These are phyloP conservation scores for Zygotorulaspora danielsina DNA, from an alignment of 805 yeast genomes.

Conservation along the genomic window DNA sequence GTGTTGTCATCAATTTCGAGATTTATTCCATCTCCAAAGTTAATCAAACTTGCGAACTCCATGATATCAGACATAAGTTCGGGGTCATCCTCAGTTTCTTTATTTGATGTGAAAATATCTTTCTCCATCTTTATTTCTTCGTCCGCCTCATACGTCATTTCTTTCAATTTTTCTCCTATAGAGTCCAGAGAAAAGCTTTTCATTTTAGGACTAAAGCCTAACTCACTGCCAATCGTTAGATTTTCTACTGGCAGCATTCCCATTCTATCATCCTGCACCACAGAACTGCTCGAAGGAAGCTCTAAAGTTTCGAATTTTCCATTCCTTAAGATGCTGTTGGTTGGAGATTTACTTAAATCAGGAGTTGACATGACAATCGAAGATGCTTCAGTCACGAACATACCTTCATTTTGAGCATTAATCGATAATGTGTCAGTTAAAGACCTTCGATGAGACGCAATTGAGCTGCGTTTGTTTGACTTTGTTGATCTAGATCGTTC, in stretches of 20 bases:
- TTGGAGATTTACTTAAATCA: slow-evolving; percentile 37
- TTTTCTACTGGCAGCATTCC: slow-evolving; percentile 3
- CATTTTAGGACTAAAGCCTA: slow-evolving; percentile 1
- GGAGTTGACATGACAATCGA: slow-evolving; percentile 34
- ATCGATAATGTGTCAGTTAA: slow-evolving; percentile 35
- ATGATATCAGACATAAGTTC: slow-evolving; percentile 40
- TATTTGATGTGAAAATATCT: not conserved
- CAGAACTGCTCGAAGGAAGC: slow-evolving; percentile 15
- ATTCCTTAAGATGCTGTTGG: slow-evolving; percentile 36
- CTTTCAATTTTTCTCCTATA: slow-evolving; percentile 29
- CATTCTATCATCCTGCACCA: slow-evolving; percentile 2
- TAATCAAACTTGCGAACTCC: slow-evolving; percentile 45
- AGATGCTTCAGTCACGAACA: slow-evolving; percentile 41
- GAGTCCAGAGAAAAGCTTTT: slow-evolving; percentile 25
- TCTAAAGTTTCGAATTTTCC: slow-evolving; percentile 33
- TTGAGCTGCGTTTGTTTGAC: slow-evolving; percentile 38
- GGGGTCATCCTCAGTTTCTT: slow-evolving; percentile 24
- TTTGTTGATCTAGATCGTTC: slow-evolving; percentile 64
- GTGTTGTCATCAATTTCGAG: slow-evolving; percentile 29
- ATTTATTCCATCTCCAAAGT: slow-evolving; percentile 43
- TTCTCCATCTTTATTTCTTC: slow-evolving; percentile 8
- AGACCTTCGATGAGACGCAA: slow-evolving; percentile 31
- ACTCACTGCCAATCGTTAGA: not conserved
- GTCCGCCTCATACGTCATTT: slow-evolving; percentile 22
- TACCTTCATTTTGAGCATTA: slow-evolving; percentile 45